A percentile compares a stretch with the other conserved stretches of the same genome.
phyloP scores from a whole-genome alignment of 2,329 filamentous ascomycete genomes.

The Cordyceps cateniannulata region DNA sequence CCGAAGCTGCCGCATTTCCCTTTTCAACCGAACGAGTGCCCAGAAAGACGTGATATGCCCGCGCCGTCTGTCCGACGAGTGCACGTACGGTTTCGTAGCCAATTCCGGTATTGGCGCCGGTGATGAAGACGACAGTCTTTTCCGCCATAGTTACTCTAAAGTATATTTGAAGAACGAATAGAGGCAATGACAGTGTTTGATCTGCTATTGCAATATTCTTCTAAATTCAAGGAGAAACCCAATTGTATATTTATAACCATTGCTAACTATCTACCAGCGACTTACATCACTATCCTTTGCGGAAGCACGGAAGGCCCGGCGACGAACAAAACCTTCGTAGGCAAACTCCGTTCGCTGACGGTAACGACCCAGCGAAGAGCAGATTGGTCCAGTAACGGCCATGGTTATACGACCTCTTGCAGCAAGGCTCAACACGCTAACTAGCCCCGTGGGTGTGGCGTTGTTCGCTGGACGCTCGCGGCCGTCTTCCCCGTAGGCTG shows the following conservation, averaged over 20 bases:
- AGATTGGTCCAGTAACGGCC: neutral
- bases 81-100: slow-evolving; percentile 49
- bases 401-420: neutral
- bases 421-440: neutral
- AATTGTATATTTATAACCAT: neutral
- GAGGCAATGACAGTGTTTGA: neutral
- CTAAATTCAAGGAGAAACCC: neutral
- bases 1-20: slow-evolving; percentile 36
- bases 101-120: slow-evolving; percentile 52
- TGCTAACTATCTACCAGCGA: neutral
- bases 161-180: neutral
- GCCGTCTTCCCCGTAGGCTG: neutral
- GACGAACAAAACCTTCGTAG: neutral
- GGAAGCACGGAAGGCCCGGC: neutral
- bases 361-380: neutral
- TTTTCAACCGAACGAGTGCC: slow-evolving; percentile 44
- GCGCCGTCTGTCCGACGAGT: slow-evolving; percentile 33
- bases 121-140: slow-evolving; percentile 42
- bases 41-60: slow-evolving; percentile 44
- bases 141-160: slow-evolving; percentile 3
- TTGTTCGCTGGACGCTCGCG: neutral
- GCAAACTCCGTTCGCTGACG: neutral
- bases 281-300: neutral
- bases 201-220: neutral
- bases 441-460: neutral